Percentiles rank a stretch among this genome's conserved stretches.
Conservation (phyloP, 805 yeast genomes). For the Kuraishia piskuri region DNA sequence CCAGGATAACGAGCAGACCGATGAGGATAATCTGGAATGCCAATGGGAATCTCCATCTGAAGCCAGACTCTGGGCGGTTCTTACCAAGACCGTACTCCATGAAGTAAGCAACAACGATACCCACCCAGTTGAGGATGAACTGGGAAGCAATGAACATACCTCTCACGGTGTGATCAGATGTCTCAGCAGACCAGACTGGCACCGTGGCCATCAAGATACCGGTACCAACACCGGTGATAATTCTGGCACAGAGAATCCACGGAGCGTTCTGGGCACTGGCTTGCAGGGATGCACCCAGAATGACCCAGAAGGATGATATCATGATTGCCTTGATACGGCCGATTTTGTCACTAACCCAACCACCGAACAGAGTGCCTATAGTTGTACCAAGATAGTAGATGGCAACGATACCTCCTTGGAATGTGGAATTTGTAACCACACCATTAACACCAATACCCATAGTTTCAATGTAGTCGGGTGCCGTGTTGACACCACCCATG, state of each 20-base stretch:
- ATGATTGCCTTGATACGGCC: conserved; percentile 31
- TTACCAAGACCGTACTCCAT: conserved; percentile 32
- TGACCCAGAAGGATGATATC: conserved; percentile 25
- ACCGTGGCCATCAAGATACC: conserved; percentile 36
- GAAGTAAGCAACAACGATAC: conserved; percentile 36
- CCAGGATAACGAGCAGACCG: conserved; percentile 14
- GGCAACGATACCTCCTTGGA: conserved; percentile 41
- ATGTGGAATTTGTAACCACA: conserved; percentile 26
- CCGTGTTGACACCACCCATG: conserved; percentile 32
- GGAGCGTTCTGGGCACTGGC: conserved; percentile 27
- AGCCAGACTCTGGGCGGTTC: conserved; percentile 23
- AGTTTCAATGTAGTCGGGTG: conserved; percentile 16
- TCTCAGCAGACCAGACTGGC: conserved; percentile 39
- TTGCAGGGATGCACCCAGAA: conserved; percentile 23
- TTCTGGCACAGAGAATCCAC: conserved; percentile 34
- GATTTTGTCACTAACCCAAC: conserved; percentile 25
- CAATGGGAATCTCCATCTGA: conserved; percentile 37
- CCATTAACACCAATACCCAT: conserved; percentile 19
- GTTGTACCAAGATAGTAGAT: conserved; percentile 43
- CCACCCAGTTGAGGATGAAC: conserved; percentile 28
- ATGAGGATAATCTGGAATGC: conserved; percentile 35
- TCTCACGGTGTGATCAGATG: conserved; percentile 27
- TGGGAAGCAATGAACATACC: conserved; percentile 30
- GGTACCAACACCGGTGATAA: conserved; percentile 35
- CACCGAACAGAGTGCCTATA: conserved; percentile 29